A percentile compares a stretch with the other conserved stretches of the same genome.
Conservation (phyloP, 768 basidiomycete genomes). For the Lanmaoa rubissima region DNA sequence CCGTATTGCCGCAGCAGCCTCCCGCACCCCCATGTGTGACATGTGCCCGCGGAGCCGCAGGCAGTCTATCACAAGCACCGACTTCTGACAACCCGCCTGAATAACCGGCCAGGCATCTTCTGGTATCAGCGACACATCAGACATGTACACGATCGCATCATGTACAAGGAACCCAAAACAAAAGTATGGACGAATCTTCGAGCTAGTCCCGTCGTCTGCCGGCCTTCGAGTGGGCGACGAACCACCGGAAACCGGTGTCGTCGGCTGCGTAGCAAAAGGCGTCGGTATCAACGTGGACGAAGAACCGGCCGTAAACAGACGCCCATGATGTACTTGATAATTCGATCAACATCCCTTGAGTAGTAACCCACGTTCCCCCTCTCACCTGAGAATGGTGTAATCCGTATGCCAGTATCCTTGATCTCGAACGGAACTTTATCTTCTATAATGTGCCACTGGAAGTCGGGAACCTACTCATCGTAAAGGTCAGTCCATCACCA, state of each 20-base stretch:
- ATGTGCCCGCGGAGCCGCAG: conserved; percentile 61
- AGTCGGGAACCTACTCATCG: conserved; percentile 64
- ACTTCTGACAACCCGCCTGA: conserved; percentile 25
- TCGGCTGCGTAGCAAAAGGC: conserved; percentile 37
- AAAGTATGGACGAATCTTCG: conserved; percentile 51
- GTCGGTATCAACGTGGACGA: conserved; percentile 41
- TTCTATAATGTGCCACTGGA: conserved; percentile 79
- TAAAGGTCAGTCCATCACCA: conserved; percentile 1
- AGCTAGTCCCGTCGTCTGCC: not conserved
- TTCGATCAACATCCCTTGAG: not conserved
- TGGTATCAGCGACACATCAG: conserved; percentile 82
- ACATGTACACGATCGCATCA: conserved; percentile 69
- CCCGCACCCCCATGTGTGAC: conserved; percentile 78
- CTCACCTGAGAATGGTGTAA: conserved; percentile 69
- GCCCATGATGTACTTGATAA: conserved; percentile 68
- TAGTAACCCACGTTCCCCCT: not conserved
- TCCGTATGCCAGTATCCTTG: conserved; percentile 54
- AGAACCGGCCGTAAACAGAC: conserved; percentile 48
- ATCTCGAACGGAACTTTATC: conserved; percentile 69
- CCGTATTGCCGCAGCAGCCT: conserved; percentile 56
- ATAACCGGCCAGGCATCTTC: conserved; percentile 63
- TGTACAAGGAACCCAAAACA: conserved; percentile 72
- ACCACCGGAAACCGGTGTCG: conserved; percentile 33
- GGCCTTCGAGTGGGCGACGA: conserved; percentile 26
- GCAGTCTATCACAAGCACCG: conserved; percentile 76